Evolutionary conservation across 306 rosid species (phyloP), one percentile per base, ranked within the genome.

Genomic region (Lupinus albus): DNA sequence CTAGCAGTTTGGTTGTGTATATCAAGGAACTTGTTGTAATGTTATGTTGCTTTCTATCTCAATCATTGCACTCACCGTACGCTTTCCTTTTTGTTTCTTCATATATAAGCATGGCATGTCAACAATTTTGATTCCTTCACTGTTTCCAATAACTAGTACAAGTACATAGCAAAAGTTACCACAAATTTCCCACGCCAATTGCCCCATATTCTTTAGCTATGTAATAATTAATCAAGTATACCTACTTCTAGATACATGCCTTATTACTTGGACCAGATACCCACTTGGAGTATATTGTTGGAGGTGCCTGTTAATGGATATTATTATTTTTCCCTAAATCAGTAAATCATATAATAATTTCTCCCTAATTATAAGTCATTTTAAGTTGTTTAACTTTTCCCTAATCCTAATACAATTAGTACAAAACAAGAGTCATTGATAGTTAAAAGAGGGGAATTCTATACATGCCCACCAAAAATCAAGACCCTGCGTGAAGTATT

Each of bases 31-130:
- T 28, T 67, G 48, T 44, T 17, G 10, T 59, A 11, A 56, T 47
- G 80, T 32, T 66, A 67, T 11, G 78, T 76, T 76, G 76, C 74
- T 76, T 73, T 79, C 76, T 62, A 64, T 64, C 60, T 70, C 79
- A 64, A 70, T 80, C 76, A 76, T 73, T 46, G 9, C 52, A 58
- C 36, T 28, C 32, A 30, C 57, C 10, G 32, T 36, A 25, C 1
- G 69, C 12, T 32, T 53, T 59, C 47, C 9, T 33, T 52, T 60
- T 61, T 1, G 33, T 65, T 14, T 58, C 25, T 53, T 61, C 5
- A 6, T 15, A 16, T 38, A 38, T 9, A 8, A 65, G 48, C 71
- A 16, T 61, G 25, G 8, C 42, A 65, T 32, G 42, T 56, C 42
- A 30, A 30, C 8, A 35, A 32, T 10, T 20, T 45, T 65, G 70